Percentiles rank a stretch among this genome's conserved stretches.
These are phyloP conservation scores for Diutina sp. DNA, from an alignment of 1,139 yeast species.

Conservation along the genomic window DNA sequence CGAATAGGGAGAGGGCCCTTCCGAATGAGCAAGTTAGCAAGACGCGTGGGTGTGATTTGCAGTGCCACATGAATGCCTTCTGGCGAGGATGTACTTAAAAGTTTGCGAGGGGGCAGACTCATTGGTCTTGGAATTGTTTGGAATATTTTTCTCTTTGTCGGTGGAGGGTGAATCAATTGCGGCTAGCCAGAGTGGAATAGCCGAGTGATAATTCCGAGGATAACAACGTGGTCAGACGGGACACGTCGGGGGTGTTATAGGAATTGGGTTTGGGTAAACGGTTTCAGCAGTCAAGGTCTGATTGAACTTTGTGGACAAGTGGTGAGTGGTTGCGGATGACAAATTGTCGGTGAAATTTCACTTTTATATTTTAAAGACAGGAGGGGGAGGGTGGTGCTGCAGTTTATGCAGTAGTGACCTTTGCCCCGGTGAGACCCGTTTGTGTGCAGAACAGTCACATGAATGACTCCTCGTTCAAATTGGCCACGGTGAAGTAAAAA, in stretches of 20 bases:
- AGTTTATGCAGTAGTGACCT: conserved; percentile 2
- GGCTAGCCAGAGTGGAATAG: neutral
- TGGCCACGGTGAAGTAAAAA: neutral
- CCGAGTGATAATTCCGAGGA: neutral
- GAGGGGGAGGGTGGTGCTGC: neutral
- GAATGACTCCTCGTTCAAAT: neutral
- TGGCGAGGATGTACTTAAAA: conserved; percentile 53
- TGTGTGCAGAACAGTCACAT: neutral
- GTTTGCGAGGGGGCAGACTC: neutral
- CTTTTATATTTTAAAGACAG: neutral
- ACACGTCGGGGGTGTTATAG: neutral
- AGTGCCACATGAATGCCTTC: conserved; percentile 84
- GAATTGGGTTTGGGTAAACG: neutral
- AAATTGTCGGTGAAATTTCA: conserved; percentile 1
- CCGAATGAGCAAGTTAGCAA: conserved; percentile 52
- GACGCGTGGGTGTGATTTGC: conserved; percentile 68
- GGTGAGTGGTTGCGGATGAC: neutral
- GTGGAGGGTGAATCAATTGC: neutral
- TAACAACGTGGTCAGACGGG: neutral
- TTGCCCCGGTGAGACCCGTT: neutral
- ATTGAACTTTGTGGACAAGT: neutral
- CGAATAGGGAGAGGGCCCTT: conserved; percentile 90
- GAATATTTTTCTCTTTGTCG: neutral
- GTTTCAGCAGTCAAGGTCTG: neutral
- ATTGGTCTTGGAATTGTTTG: neutral